phyloP scores from a whole-genome alignment of 352 stramenopile genomes.

The Phytophthora fragariaefolia region DNA sequence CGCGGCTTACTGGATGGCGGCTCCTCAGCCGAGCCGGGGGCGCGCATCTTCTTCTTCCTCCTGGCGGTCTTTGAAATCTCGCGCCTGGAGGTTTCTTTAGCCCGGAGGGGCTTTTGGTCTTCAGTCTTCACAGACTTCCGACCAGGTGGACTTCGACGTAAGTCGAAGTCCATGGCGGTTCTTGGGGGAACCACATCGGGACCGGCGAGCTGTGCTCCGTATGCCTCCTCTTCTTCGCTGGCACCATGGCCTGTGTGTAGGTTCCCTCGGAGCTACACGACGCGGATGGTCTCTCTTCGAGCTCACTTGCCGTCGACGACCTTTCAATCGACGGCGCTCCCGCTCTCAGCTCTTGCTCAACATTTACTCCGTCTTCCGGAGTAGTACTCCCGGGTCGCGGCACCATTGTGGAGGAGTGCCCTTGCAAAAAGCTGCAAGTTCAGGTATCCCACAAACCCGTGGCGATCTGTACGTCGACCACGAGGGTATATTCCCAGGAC shows the following conservation, averaged over 20 bases:
- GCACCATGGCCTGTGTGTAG: background rate
- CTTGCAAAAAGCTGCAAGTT: background rate
- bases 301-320: conserved; percentile 3
- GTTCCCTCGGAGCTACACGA: conserved; percentile 8
- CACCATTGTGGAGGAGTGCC: conserved; percentile 6
- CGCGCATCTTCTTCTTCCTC: conserved; percentile 14
- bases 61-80: background rate
- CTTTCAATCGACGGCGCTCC: conserved; percentile 7
- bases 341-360: background rate
- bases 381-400: conserved; percentile 22
- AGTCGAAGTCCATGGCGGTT: background rate
- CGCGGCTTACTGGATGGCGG: background rate
- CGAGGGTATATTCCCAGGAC: conserved; percentile 4
- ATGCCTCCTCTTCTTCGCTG: conserved; percentile 5
- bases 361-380: conserved; percentile 6
- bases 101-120: conserved; percentile 2
- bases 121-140: conserved; percentile 3
- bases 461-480: background rate
- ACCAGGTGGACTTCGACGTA: background rate
- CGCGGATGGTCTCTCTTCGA: background rate
- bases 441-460: conserved; percentile 2
- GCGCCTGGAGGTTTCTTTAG: background rate
- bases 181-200: conserved; percentile 4
- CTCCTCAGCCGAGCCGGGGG: conserved; percentile 1
- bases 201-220: conserved; percentile 5